Evolutionary conservation across 1,139 yeast species (phyloP).

Genomic region (Kurtzmaniella quercitrusa): DNA sequence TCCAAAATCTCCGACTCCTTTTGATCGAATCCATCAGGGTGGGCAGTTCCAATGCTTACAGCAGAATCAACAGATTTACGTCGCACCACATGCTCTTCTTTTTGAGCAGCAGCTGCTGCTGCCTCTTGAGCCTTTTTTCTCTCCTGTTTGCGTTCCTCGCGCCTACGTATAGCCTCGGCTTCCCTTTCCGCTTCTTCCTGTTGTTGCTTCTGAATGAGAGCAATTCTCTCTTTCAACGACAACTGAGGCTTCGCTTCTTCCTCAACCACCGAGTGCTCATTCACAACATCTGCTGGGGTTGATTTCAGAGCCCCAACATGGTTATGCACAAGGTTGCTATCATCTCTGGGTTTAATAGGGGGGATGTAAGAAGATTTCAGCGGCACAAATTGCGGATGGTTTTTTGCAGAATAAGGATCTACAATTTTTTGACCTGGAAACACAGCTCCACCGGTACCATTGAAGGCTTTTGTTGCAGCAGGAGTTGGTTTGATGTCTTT

Average conservation of each 20-base stretch:
- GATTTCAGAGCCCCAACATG: slow-evolving; percentile 9
- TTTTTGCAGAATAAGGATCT: slow-evolving; percentile 43
- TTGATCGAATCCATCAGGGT: slow-evolving; percentile 9
- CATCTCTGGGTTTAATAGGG: slow-evolving; percentile 40
- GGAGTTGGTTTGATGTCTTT: slow-evolving; percentile 1
- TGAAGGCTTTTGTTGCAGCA: background rate
- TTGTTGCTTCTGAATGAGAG: slow-evolving; percentile 76
- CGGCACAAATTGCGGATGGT: slow-evolving; percentile 40
- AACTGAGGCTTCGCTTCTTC: slow-evolving; percentile 62
- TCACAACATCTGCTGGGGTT: slow-evolving; percentile 13
- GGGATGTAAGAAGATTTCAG: slow-evolving; percentile 45
- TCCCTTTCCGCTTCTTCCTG: slow-evolving; percentile 76
- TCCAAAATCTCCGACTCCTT: slow-evolving; percentile 11
- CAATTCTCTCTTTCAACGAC: slow-evolving; percentile 84
- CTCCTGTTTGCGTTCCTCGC: slow-evolving; percentile 50
- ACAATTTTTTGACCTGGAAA: slow-evolving; percentile 26
- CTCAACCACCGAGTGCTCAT: slow-evolving; percentile 15
- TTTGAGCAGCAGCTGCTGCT: slow-evolving; percentile 4
- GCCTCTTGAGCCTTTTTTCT: slow-evolving; percentile 11
- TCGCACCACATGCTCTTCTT: background rate
- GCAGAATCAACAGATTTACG: background rate
- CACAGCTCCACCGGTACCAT: slow-evolving; percentile 10
- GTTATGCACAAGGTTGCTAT: slow-evolving; percentile 30
- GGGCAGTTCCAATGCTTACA: slow-evolving; percentile 3
- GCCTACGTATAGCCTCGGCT: slow-evolving; percentile 55